phyloP scores from a whole-genome alignment of 2,329 filamentous ascomycete genomes.

The Aciculosporium take region DNA sequence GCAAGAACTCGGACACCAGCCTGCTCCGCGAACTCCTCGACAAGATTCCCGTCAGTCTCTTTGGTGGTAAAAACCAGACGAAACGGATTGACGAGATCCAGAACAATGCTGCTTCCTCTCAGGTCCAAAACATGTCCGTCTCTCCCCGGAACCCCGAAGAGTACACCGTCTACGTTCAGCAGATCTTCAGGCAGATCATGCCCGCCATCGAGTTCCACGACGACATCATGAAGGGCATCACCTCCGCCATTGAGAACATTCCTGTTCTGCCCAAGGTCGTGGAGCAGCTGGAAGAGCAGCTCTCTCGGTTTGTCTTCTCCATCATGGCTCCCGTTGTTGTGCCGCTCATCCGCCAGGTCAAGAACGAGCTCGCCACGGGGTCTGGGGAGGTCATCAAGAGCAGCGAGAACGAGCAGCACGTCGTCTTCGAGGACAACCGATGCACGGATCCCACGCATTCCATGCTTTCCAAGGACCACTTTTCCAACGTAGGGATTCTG shows the following conservation, averaged over 20 bases:
- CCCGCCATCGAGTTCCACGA: constrained; percentile 87
- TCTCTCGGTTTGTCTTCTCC: constrained; percentile 84
- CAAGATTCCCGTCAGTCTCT: constrained; percentile 68
- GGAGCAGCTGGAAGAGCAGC: constrained; percentile 74
- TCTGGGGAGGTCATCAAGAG: constrained; percentile 78
- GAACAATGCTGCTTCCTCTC: constrained; percentile 56
- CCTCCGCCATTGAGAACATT: constrained; percentile 67
- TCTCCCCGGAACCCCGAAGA: constrained; percentile 71
- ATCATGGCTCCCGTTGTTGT: constrained; percentile 78
- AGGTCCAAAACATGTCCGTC: constrained; percentile 60
- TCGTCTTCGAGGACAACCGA: constrained; percentile 70
- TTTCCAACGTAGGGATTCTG: constrained; percentile 51
- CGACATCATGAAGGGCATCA: constrained; percentile 67
- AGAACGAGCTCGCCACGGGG: constrained; percentile 71
- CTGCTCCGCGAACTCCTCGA: constrained; percentile 65
- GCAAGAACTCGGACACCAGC: constrained; percentile 51
- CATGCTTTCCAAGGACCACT: constrained; percentile 93
- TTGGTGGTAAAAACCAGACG: constrained; percentile 62
- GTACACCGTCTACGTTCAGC: constrained; percentile 62
- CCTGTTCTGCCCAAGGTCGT: constrained; percentile 73
- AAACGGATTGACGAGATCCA: constrained; percentile 68
- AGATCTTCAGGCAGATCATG: constrained; percentile 67
- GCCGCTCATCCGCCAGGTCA: constrained; percentile 75
- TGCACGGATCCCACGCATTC: constrained; percentile 79
- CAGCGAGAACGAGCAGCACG: constrained; percentile 68